A percentile compares a stretch with the other conserved stretches of the same genome.
Conservation (phyloP, 2,329 filamentous ascomycete genomes). For the Claviceps sp. region DNA sequence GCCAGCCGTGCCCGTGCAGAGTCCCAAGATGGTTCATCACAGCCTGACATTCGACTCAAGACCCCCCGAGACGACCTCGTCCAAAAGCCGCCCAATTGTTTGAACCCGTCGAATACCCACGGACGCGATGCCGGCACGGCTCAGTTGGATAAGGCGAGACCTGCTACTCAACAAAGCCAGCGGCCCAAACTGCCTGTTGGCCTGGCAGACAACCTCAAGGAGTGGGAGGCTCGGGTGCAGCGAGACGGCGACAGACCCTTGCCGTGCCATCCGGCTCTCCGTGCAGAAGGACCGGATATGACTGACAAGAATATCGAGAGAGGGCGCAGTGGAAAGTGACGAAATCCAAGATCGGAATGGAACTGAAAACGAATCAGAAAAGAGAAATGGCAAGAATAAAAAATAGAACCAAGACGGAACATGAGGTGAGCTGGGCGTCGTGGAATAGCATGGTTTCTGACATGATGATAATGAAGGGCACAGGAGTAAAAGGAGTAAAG, state of each 20-base stretch:
- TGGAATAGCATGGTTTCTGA: neutral
- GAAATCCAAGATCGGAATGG: neutral
- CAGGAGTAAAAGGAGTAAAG: neutral
- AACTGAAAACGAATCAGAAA: neutral
- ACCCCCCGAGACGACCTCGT: neutral
- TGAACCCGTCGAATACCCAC: neutral
- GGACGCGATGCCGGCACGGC: neutral
- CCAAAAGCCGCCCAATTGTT: neutral
- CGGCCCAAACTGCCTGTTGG: neutral
- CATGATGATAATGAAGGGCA: neutral
- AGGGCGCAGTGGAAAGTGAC: neutral
- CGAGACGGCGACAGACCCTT: slow-evolving; percentile 16
- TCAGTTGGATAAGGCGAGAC: neutral
- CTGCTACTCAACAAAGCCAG: slow-evolving; percentile 2
- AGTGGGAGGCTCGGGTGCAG: slow-evolving; percentile 23
- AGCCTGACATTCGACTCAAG: too few relatives aligned
- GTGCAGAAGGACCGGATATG: neutral
- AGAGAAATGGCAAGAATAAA: neutral
- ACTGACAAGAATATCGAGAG: neutral
- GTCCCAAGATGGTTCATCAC: too few relatives aligned
- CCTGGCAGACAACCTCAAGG: slow-evolving; percentile 24
- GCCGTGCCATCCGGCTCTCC: slow-evolving; percentile 16
- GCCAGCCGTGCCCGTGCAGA: slow-evolving; percentile 13
- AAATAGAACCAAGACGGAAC: neutral
- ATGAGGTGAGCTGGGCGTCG: neutral